Conservation (phyloP, 2,329 filamentous ascomycete genomes). For the Beauveria pseudobassiana region DNA sequence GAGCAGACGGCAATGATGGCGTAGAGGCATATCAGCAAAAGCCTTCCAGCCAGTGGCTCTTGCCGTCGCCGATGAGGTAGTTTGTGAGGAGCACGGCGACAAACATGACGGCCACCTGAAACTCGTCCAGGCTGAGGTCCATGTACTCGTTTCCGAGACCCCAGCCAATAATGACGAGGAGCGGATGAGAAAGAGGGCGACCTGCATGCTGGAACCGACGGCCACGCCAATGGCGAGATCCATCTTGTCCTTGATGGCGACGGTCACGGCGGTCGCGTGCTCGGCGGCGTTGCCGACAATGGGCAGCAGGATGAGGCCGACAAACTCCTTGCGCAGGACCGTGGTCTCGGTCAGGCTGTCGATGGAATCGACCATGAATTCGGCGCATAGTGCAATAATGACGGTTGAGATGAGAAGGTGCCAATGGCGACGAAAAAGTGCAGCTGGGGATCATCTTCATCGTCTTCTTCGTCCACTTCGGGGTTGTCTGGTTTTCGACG, state of each 20-base stretch:
- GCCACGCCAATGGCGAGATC: constrained; percentile 75
- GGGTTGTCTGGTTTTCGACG: constrained; percentile 28
- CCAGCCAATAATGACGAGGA: constrained; percentile 74
- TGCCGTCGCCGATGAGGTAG: constrained; percentile 75
- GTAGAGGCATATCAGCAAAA: constrained; percentile 70
- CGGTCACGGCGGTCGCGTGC: constrained; percentile 72
- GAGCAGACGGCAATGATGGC: constrained; percentile 66
- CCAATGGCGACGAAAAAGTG: constrained; percentile 63
- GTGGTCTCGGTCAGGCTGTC: constrained; percentile 55
- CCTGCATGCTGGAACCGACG: constrained; percentile 74
- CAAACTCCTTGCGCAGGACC: constrained; percentile 62
- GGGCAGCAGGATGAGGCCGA: constrained; percentile 71
- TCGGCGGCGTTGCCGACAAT: constrained; percentile 81
- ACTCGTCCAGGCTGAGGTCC: constrained; percentile 80
- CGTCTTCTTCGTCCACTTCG: constrained; percentile 55
- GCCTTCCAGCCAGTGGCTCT: constrained; percentile 77
- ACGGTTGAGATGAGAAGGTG: constrained; percentile 68
- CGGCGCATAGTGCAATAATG: constrained; percentile 73
- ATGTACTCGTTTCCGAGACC: constrained; percentile 63
- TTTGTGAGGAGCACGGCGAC: constrained; percentile 79
- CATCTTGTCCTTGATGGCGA: constrained; percentile 80
- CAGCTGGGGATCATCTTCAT: constrained; percentile 67
- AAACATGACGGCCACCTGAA: constrained; percentile 81
- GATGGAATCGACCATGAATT: constrained; percentile 71
- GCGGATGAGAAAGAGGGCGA: constrained; percentile 68